Evolutionary conservation across 306 rosid species (phyloP), one percentile per base, ranked within the genome.

Genomic region (Boehmeria nivea): DNA sequence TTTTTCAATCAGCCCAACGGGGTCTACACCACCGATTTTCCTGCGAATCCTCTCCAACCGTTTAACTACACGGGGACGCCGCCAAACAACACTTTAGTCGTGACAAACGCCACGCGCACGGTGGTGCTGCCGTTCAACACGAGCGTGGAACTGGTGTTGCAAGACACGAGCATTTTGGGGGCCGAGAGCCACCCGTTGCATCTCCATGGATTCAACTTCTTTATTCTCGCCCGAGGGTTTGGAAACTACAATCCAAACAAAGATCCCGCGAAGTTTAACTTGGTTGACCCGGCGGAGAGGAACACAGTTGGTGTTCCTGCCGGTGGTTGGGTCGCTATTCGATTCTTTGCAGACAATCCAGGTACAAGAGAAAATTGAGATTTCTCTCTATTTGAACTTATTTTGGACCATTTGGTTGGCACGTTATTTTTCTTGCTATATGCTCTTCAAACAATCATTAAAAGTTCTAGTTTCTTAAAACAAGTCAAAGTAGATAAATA

Each of bases 111-210:
- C 28, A 89, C 97, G 4, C 80, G 76, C 18, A 19, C 68, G 59
- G 76, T 74, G 66, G 97, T 85, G 60, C 15, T 89, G 63, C 52
- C 67, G 54, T 89, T 72, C 65, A 85, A 89, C 52, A 51, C 93
- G 0, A 85, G 89, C 22, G 87, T 89, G 68, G 95, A 89, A 82
- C 11, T 89, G 2, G 72, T 89, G 11, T 3, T 89, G 82, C 95
- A 89, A 44, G 97, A 22, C 49, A 89, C 97, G 6, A 83, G 67
- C 49, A 74, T 81, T 66, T 52, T 83, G 23, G 85, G 81, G 14
- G 80, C 77, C 12, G 93, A 89, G 70, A 89, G 95, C 50, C 97
- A 89, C 47, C 97, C 97, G 24, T 77, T 89, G 48, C 97, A 89
- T 78, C 76, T 89, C 23, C 97, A 88, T 68, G 97, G 97, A 1